Base-by-base conservation (phyloP, 805 yeast species). In the Zygoascus flipseniorum region DNA sequence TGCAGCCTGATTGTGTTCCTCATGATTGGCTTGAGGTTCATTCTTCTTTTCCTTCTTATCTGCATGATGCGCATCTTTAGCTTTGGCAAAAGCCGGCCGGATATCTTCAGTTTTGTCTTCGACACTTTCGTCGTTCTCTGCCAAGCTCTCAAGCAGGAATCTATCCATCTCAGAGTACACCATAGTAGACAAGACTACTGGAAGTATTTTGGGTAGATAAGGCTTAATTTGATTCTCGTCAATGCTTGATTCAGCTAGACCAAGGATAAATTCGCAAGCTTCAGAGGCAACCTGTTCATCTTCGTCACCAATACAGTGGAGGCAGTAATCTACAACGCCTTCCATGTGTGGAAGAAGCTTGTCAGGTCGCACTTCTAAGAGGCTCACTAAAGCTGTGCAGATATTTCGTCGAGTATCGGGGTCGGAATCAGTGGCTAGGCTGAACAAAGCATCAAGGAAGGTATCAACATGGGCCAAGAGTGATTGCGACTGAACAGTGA, bases 31-130 rank as follows among this genome's bases (percentile, higher is more conserved):
- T 39, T 31, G 19, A 16, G 41, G 18, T 5, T n/a, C 41, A 11
- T 54, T 51, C 9, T 45, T 43, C 46, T 51, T 18, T 19, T 37
- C 47, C 42, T 55, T 54, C 37, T 48, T 52, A 32, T 59, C 57
- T 31, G 51, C 56, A 43, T 43, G 28, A 50, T 60, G 68, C 9
- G 71, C 70, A 19, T 73, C 76, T 67, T 84, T 84, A 37, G 81
- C 71, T 65, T 83, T 85, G 5, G 86, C 90, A 63, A 81, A 81
- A 52, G 80, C 80, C 2, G 99, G 99, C 60, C 78, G 81, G 54
- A 93, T 85, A 65, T 93, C 97, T 65, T 90, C 92, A 54, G 82
- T 92, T 56, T 80, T 80, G 69, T 93, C 98, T 23, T 82, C 95
- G 32, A 81, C 79, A 31, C 77, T 74, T 1, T 86, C 86, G 67